These are phyloP conservation scores for Polytolypa hystricis DNA, from an alignment of 2,329 filamentous ascomycete genomes.

Conservation along the genomic window DNA sequence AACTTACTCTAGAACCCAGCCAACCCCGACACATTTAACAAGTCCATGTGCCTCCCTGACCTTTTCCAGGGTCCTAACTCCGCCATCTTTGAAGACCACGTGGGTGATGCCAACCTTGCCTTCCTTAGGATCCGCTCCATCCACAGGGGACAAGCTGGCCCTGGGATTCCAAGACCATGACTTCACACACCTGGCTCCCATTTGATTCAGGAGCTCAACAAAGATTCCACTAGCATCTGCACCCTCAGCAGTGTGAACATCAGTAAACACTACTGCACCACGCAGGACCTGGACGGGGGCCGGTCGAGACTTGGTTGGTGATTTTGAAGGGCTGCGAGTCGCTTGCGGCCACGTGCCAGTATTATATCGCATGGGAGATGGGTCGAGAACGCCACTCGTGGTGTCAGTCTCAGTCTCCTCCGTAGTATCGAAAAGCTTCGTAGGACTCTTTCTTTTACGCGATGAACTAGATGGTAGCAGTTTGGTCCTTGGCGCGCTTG, in stretches of 20 bases:
- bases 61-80: conserved; percentile 64
- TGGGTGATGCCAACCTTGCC: conserved; percentile 67
- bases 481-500: conserved; percentile 18
- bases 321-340: conserved; percentile 17
- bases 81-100: conserved; percentile 82
- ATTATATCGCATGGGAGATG: neutral
- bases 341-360: conserved; percentile 4
- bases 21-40: conserved; percentile 76
- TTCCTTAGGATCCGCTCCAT: conserved; percentile 22
- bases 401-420: conserved; percentile 2
- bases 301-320: conserved; percentile 17
- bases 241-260: conserved; percentile 73
- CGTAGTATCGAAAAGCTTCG: conserved; percentile 6
- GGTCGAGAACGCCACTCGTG: neutral
- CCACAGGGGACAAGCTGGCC: conserved; percentile 27
- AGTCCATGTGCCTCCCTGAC: conserved; percentile 60
- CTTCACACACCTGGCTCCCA: conserved; percentile 71
- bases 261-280: conserved; percentile 69
- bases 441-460: conserved; percentile 8
- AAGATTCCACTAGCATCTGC: conserved; percentile 74
- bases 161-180: conserved; percentile 64
- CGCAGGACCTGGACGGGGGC: conserved; percentile 40
- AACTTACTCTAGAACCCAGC: conserved; percentile 79
- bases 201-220: conserved; percentile 63
- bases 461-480: conserved; percentile 18